phyloP scores from a whole-genome alignment of 305 asterid species.

The Euphrasia arctica region DNA sequence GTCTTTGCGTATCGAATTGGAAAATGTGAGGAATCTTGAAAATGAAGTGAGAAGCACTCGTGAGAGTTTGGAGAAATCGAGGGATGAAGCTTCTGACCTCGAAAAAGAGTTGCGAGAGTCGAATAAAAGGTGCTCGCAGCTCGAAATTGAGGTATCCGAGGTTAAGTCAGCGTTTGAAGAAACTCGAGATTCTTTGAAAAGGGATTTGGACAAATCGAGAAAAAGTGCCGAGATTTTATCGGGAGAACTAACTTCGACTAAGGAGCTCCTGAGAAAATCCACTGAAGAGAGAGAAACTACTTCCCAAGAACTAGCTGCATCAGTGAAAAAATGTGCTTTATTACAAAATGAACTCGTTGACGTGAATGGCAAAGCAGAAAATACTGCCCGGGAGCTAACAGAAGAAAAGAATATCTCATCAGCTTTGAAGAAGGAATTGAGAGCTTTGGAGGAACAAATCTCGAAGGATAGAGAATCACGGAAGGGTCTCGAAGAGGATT shows the following conservation, averaged over 20 bases:
- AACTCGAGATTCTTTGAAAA: conserved; percentile 44
- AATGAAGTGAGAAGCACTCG: conserved; percentile 41
- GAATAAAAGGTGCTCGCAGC: conserved; percentile 48
- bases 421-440: conserved; percentile 48
- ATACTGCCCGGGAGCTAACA: conserved; percentile 38
- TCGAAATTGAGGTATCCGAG: conserved; percentile 51
- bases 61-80: conserved; percentile 49
- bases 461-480: conserved; percentile 46
- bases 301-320: conserved; percentile 46
- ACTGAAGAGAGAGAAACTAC: conserved; percentile 38
- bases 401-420: conserved; percentile 44
- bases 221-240: conserved; percentile 36
- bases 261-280: conserved; percentile 45
- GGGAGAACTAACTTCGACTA: conserved; percentile 45
- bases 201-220: conserved; percentile 47
- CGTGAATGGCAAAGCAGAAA: conserved; percentile 50
- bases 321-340: conserved; percentile 34
- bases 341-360: conserved; percentile 55
- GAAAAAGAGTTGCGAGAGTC: conserved; percentile 48
- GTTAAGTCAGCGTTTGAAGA: conserved; percentile 44
- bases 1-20: conserved; percentile 43
- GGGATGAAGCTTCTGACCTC: conserved; percentile 48
- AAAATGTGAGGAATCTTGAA: conserved; percentile 50
- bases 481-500: conserved; percentile 44
- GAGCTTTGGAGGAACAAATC: conserved; percentile 42